Evolutionary conservation across 2,329 filamentous ascomycete species (phyloP).

Genomic region (Teratosphaeria viscida): DNA sequence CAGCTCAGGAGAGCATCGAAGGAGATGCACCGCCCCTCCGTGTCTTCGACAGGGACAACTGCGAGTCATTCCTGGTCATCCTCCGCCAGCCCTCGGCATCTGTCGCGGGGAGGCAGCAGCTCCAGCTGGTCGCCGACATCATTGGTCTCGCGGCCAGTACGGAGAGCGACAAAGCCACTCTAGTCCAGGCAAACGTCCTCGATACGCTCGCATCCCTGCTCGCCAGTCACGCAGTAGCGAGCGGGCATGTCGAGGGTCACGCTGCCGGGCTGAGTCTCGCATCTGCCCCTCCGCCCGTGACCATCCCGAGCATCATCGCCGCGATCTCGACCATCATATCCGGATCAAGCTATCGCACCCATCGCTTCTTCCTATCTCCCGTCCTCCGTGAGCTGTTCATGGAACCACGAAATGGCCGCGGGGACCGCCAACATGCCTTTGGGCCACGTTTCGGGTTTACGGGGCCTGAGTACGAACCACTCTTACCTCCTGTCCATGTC

Average conservation of each 20-base stretch:
- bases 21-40: not conserved
- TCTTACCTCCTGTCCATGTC: constrained; percentile 30
- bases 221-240: constrained; percentile 45
- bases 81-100: constrained; percentile 48
- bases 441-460: constrained; percentile 16
- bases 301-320: constrained; percentile 61
- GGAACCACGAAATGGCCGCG: constrained; percentile 8
- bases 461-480: constrained; percentile 10
- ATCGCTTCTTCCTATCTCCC: constrained; percentile 43
- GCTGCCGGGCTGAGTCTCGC: constrained; percentile 22
- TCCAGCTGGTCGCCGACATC: constrained; percentile 48
- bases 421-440: constrained; percentile 15
- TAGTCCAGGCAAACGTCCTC: constrained; percentile 64
- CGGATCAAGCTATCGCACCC: constrained; percentile 68
- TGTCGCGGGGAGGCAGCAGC: constrained; percentile 49
- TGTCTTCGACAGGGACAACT: constrained; percentile 53
- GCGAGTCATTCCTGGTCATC: constrained; percentile 55
- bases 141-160: constrained; percentile 56
- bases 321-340: constrained; percentile 67
- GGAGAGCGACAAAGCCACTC: constrained; percentile 57
- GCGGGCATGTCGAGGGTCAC: constrained; percentile 16
- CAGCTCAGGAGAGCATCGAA: not conserved
- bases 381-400: constrained; percentile 29
- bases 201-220: constrained; percentile 68
- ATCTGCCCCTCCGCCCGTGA: constrained; percentile 46